A percentile compares a stretch with the other conserved stretches of the same genome.
phyloP scores from a whole-genome alignment of 371 early-diverging fungal species.

The Mucor mucedo region DNA sequence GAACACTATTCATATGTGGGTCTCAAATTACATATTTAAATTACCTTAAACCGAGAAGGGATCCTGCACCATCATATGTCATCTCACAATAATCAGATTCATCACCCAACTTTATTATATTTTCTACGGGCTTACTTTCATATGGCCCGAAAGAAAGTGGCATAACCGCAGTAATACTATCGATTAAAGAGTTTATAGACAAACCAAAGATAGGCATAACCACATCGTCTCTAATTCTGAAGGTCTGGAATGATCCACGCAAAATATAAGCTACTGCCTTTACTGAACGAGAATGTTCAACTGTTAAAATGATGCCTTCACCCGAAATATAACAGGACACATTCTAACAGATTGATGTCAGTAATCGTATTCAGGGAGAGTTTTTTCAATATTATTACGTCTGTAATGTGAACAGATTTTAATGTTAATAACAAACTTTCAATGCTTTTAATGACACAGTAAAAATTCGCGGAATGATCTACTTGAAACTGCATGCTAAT shows the following conservation, averaged over 20 bases:
- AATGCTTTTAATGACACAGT: conserved; percentile 16
- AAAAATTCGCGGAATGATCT: conserved; percentile 14
- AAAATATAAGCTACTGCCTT: conserved; percentile 45
- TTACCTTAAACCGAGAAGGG: conserved; percentile 34
- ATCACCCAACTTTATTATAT: background rate
- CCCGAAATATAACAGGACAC: conserved; percentile 27
- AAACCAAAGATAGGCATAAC: conserved; percentile 37
- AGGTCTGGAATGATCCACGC: conserved; percentile 36
- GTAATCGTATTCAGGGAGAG: background rate
- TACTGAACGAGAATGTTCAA: conserved; percentile 32
- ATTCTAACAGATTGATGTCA: background rate
- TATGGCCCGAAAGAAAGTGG: conserved; percentile 1
- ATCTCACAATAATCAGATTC: conserved; percentile 35
- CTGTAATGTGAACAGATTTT: conserved; percentile 19
- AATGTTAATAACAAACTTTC: conserved; percentile 5
- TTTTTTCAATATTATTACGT: conserved; percentile 5
- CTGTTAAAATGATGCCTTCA: conserved; percentile 46
- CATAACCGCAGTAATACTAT: conserved; percentile 30
- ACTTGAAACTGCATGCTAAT: conserved; percentile 12
- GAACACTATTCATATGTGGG: background rate
- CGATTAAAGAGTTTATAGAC: conserved; percentile 30
- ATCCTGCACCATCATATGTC: conserved; percentile 35
- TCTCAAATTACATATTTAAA: background rate
- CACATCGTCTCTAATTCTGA: conserved; percentile 14
- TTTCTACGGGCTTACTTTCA: background rate